phyloP scores from a whole-genome alignment of 768 basidiomycete genomes.

The Tylopilus felleus region DNA sequence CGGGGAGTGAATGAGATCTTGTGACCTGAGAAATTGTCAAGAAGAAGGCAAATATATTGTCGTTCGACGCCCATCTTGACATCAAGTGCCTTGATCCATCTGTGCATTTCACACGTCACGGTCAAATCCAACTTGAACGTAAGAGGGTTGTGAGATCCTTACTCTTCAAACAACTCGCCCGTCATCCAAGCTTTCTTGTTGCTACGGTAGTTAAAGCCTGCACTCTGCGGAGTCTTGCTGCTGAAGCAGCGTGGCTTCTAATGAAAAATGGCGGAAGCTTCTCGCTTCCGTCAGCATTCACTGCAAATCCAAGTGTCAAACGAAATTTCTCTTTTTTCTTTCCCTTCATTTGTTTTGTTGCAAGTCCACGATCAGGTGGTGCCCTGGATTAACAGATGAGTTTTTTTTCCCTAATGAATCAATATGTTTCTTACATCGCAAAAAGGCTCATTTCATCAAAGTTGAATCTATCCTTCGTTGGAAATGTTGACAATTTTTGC shows the following conservation, averaged over 20 bases:
- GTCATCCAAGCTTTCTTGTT: not conserved
- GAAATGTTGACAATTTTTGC: not conserved
- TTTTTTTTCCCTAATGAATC: not conserved
- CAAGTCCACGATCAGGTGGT: not conserved
- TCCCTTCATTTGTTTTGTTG: not conserved
- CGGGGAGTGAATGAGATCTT: not conserved
- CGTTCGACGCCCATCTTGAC: not conserved
- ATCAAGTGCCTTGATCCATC: not conserved
- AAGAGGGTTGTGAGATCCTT: not conserved
- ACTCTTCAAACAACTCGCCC: not conserved
- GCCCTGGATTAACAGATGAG: not conserved
- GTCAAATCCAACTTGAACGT: not conserved
- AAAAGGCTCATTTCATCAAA: not conserved
- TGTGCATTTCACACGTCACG: not conserved
- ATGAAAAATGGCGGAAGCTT: not conserved
- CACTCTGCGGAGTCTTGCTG: not conserved
- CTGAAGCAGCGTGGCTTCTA: not conserved
- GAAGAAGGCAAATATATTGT: not conserved
- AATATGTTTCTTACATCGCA: not conserved
- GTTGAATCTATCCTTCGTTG: not conserved
- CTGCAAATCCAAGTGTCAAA: not conserved
- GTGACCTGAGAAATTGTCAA: not conserved
- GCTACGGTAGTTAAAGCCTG: not conserved
- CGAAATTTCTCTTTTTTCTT: not conserved
- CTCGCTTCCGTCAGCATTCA: not conserved